phyloP scores from a whole-genome alignment of 164 flowering plant species.

The Annona cherimola region DNA sequence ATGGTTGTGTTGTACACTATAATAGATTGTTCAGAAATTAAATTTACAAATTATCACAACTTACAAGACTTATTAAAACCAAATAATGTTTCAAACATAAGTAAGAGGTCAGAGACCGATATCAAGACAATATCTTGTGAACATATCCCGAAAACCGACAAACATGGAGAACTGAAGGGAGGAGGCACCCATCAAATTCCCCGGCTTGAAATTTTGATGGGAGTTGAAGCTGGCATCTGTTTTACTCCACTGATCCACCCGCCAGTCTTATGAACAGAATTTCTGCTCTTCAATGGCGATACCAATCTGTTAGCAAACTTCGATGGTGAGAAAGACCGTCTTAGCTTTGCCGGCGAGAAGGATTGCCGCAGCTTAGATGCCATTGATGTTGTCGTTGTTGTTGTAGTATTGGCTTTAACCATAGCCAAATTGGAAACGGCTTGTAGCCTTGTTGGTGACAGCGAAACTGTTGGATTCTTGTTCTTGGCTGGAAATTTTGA shows the following conservation, averaged over 20 bases:
- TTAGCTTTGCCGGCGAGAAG: slow-evolving; percentile 25
- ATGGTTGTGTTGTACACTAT: not conserved
- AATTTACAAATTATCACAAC: not conserved
- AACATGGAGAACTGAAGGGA: not conserved
- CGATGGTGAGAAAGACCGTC: slow-evolving; percentile 68
- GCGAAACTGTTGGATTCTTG: slow-evolving; percentile 28
- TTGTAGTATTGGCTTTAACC: not conserved
- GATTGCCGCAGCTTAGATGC: slow-evolving; percentile 4
- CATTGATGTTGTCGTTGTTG: not conserved
- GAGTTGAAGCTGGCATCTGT: slow-evolving; percentile 37
- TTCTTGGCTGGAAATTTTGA: slow-evolving; percentile 53
- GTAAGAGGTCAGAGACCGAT: not conserved
- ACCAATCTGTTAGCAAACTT: slow-evolving; percentile 53
- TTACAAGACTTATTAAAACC: too few relatives aligned
- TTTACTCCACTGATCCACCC: slow-evolving; percentile 43
- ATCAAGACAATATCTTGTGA: slow-evolving; percentile 8
- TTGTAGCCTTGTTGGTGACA: slow-evolving; percentile 40
- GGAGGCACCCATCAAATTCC: slow-evolving; percentile 21
- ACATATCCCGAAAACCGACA: not conserved
- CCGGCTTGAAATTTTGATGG: slow-evolving; percentile 27
- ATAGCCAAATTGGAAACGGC: slow-evolving; percentile 1
- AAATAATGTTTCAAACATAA: not conserved
- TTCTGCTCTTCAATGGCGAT: slow-evolving; percentile 64
- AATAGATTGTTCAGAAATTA: not conserved
- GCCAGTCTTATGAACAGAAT: slow-evolving; percentile 27